Conservation (phyloP, 2,329 filamentous ascomycete species). For the Colletotrichum noveboracense region DNA sequence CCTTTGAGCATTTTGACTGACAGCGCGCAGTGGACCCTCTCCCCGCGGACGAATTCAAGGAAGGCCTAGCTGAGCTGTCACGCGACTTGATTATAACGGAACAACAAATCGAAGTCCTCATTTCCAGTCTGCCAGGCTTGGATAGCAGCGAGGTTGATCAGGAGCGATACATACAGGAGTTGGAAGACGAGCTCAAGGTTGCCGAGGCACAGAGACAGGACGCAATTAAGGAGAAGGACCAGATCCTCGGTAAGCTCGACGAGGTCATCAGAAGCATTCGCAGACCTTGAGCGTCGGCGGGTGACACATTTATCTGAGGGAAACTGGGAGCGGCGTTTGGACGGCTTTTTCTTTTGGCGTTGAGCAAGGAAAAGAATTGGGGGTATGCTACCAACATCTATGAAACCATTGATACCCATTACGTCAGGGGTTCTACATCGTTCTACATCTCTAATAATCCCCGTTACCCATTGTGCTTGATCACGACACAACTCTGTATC, state of each 20-base stretch:
- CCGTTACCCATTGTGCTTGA: neutral
- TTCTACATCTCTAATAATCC: neutral
- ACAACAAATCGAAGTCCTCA: slow-evolving; percentile 81
- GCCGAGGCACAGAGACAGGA: slow-evolving; percentile 68
- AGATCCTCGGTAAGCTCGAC: slow-evolving; percentile 65
- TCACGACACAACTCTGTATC: neutral
- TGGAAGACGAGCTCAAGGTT: slow-evolving; percentile 68
- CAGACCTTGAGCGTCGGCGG: slow-evolving; percentile 50
- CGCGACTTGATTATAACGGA: slow-evolving; percentile 80
- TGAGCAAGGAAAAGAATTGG: neutral
- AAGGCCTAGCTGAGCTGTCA: slow-evolving; percentile 74
- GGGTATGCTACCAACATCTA: slow-evolving; percentile 6
- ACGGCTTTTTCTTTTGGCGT: slow-evolving; percentile 26
- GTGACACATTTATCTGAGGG: neutral
- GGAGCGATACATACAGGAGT: slow-evolving; percentile 66
- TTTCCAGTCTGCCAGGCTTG: slow-evolving; percentile 76
- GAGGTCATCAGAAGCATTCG: slow-evolving; percentile 64
- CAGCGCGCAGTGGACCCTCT: slow-evolving; percentile 60
- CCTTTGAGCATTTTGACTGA: slow-evolving; percentile 7
- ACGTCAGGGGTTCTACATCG: neutral
- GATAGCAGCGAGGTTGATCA: slow-evolving; percentile 82
- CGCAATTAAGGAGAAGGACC: slow-evolving; percentile 68
- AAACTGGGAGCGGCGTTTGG: slow-evolving; percentile 14
- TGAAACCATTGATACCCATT: neutral
- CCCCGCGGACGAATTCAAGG: slow-evolving; percentile 67